These are phyloP conservation scores for Chaetomium fimeti DNA, from an alignment of 495 filamentous ascomycete species.

Conservation along the genomic window DNA sequence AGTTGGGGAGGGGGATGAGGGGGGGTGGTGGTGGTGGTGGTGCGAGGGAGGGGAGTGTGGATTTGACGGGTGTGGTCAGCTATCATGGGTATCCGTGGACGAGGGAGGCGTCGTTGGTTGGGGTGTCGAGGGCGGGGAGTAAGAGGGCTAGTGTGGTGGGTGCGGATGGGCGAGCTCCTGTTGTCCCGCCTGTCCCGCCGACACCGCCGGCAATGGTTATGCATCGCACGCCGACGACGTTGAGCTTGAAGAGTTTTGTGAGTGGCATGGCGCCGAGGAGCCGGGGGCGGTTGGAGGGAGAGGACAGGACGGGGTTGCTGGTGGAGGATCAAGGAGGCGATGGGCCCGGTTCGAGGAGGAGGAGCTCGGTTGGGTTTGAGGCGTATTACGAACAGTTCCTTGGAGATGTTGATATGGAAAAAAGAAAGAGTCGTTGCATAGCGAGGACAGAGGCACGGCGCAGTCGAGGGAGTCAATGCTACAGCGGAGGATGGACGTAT, in stretches of 20 bases:
- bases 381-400: slow-evolving; percentile 31
- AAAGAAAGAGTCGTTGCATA: slow-evolving; percentile 18
- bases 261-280: slow-evolving; percentile 30
- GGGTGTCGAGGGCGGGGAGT: slow-evolving; percentile 9
- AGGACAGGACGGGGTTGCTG: slow-evolving; percentile 17
- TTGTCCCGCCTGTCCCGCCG: slow-evolving; percentile 15
- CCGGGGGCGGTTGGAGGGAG: slow-evolving; percentile 17
- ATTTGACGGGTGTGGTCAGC: slow-evolving; percentile 30
- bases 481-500: slow-evolving; percentile 25
- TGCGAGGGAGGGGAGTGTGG: slow-evolving; percentile 22
- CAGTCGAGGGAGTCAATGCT: slow-evolving; percentile 7
- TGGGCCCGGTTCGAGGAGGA: slow-evolving; percentile 14
- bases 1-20: slow-evolving; percentile 3
- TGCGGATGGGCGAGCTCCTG: background rate
- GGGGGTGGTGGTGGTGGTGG: slow-evolving; percentile 10
- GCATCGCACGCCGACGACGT: slow-evolving; percentile 32
- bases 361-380: slow-evolving; percentile 31
- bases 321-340: slow-evolving; percentile 10
- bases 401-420: slow-evolving; percentile 11
- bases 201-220: slow-evolving; percentile 15
- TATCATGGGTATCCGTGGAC: slow-evolving; percentile 28
- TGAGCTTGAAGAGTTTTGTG: slow-evolving; percentile 36
- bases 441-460: slow-evolving; percentile 5
- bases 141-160: slow-evolving; percentile 26
- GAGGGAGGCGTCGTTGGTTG: slow-evolving; percentile 5